Conservation (phyloP, 75 land plant species). For the Selaginella moellendorffii region DNA sequence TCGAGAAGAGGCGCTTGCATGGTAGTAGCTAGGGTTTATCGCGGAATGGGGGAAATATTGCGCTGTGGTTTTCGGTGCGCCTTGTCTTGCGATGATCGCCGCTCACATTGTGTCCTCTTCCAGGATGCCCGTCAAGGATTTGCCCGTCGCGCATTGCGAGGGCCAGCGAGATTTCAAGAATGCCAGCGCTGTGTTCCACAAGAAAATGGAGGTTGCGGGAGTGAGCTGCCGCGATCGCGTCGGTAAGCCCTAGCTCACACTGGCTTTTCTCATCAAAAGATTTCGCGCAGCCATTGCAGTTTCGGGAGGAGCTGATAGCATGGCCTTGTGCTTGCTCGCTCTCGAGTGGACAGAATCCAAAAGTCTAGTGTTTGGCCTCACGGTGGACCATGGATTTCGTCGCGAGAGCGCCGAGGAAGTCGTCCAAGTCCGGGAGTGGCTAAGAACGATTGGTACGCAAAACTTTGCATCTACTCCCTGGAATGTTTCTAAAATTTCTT, state of each 20-base stretch:
- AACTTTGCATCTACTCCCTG: too few relatives aligned
- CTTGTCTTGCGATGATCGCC: too few relatives aligned
- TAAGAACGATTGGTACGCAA: conserved; percentile 35
- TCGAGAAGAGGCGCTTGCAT: too few relatives aligned
- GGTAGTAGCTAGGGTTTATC: too few relatives aligned
- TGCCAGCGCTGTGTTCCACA: conserved; percentile 30
- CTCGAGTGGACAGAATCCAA: conserved; percentile 34
- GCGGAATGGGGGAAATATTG: too few relatives aligned
- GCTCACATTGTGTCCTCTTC: too few relatives aligned
- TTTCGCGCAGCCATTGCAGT: conserved; percentile 62
- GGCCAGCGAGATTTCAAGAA: too few relatives aligned
- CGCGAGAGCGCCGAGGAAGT: conserved; percentile 69
- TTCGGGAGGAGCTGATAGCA: conserved; percentile 91
- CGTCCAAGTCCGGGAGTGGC: conserved; percentile 31
- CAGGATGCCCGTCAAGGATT: too few relatives aligned
- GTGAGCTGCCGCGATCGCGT: conserved; percentile 57
- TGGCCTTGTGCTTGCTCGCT: conserved; percentile 72
- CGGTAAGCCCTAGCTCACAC: conserved; percentile 22
- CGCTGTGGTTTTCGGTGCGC: too few relatives aligned
- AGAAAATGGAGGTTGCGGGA: conserved; percentile 66
- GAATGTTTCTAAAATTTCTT: too few relatives aligned
- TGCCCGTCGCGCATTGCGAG: neutral
- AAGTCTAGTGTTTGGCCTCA: conserved; percentile 33
- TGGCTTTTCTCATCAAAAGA: neutral
- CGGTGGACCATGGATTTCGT: conserved; percentile 83